These are phyloP conservation scores for Moesziomyces antarcticus DNA, from an alignment of 1,284 basidiomycete genomes.

Conservation along the genomic window DNA sequence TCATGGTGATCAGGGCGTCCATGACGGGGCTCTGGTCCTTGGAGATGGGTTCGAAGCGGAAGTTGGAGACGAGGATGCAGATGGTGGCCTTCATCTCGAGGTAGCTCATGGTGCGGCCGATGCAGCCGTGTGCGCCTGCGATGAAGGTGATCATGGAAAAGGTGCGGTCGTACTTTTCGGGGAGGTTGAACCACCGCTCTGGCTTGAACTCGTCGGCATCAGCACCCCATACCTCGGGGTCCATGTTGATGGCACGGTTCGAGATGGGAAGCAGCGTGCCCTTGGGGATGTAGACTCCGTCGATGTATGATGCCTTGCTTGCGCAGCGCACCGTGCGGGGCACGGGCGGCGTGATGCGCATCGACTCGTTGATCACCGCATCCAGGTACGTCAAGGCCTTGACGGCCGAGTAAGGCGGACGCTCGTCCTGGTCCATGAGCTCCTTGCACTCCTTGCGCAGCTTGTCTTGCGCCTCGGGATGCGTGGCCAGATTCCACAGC, in stretches of 20 bases:
- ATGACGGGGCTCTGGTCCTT: conserved; percentile 36
- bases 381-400: conserved; percentile 78
- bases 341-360: conserved; percentile 56
- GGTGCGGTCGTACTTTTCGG: conserved; percentile 53
- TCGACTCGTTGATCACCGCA: conserved; percentile 73
- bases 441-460: conserved; percentile 73
- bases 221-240: conserved; percentile 48
- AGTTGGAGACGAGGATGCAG: conserved; percentile 52
- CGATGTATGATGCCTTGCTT: conserved; percentile 37
- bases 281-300: conserved; percentile 53
- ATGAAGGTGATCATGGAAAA: conserved; percentile 57
- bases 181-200: conserved; percentile 54
- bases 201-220: conserved; percentile 57
- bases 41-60: conserved; percentile 43
- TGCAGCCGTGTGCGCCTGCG: conserved; percentile 57
- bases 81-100: conserved; percentile 56
- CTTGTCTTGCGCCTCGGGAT: conserved; percentile 73
- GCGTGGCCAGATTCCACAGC: conserved; percentile 75
- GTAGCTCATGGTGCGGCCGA: conserved; percentile 55
- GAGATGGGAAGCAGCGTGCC: conserved; percentile 49
- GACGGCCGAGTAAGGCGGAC: conserved; percentile 72
- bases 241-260: conserved; percentile 50
- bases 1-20: conserved; percentile 56
- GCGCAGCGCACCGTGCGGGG: conserved; percentile 49
- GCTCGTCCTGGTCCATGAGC: conserved; percentile 40